Base-by-base conservation (phyloP, 1,139 yeast genomes). In the Hanseniaspora gamundiae region DNA sequence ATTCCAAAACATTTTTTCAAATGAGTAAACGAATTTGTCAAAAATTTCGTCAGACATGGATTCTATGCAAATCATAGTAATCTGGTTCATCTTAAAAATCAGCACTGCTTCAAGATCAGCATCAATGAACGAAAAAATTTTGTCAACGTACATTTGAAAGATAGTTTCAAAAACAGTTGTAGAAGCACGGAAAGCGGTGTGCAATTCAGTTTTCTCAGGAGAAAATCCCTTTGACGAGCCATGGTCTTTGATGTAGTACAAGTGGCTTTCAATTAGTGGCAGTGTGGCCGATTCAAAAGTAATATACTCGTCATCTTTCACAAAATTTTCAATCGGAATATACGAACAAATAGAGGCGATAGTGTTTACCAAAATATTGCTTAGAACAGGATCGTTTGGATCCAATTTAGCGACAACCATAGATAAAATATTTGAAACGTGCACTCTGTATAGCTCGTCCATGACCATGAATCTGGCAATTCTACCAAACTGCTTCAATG, bases 331-430 rank as follows among this genome's bases (percentile, higher is more conserved):
- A 51, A 87, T 70, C 1, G 96, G 96, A 3, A 84, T 74, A 49
- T 78, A 81, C 13, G 81, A 69, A 0, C 88, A 80, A 27, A 82
- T 74, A 0, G 85, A 71, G 11, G 86, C 80, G 49, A 91, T 72
- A 21, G 84, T 73, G 49, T 80, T 76, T 42, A 88, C 65, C 0
- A 95, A 76, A 43, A 76, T 71, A 29, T 80, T 69, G 0, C 95
- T 80, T 57, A 88, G 78, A 24, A 70, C 73, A 44, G 87, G 69
- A 61, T 91, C 98, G 59, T 88, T 91, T 1, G 93, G 76, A 58
- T 91, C 97, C 39, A 91, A 78, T 20, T 94, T 95, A 0, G 88
- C 85, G 13, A 88, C 61, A 0, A 82, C 67, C 59, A 85, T 69
- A 42, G 78, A 74, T 35, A 88, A 59, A 19, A 91, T 66, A 45